These are phyloP conservation scores for Wilhelminamyces savonicus DNA, from an alignment of 805 yeast species.

Conservation along the genomic window DNA sequence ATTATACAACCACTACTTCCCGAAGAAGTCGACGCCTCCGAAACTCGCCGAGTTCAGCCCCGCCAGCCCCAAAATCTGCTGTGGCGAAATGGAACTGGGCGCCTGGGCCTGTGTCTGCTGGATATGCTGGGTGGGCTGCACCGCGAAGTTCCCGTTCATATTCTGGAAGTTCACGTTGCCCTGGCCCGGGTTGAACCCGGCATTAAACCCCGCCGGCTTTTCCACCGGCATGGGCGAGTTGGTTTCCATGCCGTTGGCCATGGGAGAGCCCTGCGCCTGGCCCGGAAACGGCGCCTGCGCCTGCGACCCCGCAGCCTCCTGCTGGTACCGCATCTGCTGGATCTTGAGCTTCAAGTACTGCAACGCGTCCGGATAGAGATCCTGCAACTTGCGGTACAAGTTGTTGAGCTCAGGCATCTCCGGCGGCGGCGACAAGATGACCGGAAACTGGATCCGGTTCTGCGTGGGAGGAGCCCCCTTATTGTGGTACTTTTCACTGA, in stretches of 20 bases:
- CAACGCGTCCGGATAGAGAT: slow-evolving; percentile 50
- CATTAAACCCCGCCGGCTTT: too few species aligned
- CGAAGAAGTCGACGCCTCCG: too few species aligned
- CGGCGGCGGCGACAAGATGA: slow-evolving; percentile 47
- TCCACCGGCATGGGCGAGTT: slow-evolving; percentile 1
- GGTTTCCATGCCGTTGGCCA: slow-evolving; percentile 1
- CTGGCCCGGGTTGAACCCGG: too few species aligned
- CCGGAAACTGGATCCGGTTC: slow-evolving; percentile 31
- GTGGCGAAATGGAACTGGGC: slow-evolving; percentile 35
- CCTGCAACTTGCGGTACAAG: slow-evolving; percentile 41
- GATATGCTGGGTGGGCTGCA: too few species aligned
- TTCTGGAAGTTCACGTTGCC: slow-evolving; percentile 2
- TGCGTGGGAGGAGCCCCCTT: slow-evolving; percentile 18
- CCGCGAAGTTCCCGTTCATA: too few species aligned
- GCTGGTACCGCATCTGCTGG: slow-evolving; percentile 30
- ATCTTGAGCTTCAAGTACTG: slow-evolving; percentile 31
- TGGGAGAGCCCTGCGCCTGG: slow-evolving; percentile 1
- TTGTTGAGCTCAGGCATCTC: slow-evolving; percentile 49
- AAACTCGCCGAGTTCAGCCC: too few species aligned
- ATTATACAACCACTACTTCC: too few species aligned
- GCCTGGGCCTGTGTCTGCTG: too few species aligned
- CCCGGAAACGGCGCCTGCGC: background rate
- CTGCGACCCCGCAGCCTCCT: slow-evolving; percentile 5
- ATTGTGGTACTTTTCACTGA: slow-evolving; percentile 33
- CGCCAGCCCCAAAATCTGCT: slow-evolving; percentile 33